These are phyloP conservation scores for Kwoniella shivajii DNA, from an alignment of 1,284 basidiomycete genomes.

Conservation along the genomic window DNA sequence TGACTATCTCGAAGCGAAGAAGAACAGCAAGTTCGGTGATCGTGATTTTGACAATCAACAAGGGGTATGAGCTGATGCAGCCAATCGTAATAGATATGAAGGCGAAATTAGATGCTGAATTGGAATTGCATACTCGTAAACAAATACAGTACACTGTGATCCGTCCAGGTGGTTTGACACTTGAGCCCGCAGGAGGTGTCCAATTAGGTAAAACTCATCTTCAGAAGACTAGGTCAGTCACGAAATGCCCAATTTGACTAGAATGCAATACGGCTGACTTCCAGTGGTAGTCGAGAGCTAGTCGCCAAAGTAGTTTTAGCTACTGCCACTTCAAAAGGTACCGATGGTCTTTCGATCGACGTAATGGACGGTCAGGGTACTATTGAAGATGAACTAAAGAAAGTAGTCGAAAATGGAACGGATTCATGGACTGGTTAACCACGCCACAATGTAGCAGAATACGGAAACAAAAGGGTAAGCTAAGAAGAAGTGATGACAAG, in stretches of 20 bases:
- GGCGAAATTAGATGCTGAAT: constrained; percentile 71
- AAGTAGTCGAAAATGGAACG: constrained; percentile 62
- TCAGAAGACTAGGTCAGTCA: constrained; percentile 57
- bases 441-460: background rate
- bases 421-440: constrained; percentile 39
- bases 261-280: no score
- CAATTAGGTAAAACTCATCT: constrained; percentile 64
- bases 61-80: no score
- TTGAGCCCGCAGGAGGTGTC: constrained; percentile 62
- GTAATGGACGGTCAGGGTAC: constrained; percentile 63
- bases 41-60: no score
- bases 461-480: background rate
- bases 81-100: constrained; percentile 61
- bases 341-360: constrained; percentile 66
- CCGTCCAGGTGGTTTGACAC: constrained; percentile 64
- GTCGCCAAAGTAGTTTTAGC: constrained; percentile 63
- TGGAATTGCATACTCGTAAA: constrained; percentile 63
- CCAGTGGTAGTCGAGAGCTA: constrained; percentile 59
- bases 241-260: no score
- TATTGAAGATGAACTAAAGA: constrained; percentile 62
- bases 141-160: constrained; percentile 71
- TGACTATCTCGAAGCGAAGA: no score
- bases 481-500: background rate
- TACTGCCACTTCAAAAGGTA: constrained; percentile 62
- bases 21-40: no score